Evolutionary conservation across 2,329 filamentous ascomycete genomes (phyloP).

Genomic region (Colletotrichum simmondsii): DNA sequence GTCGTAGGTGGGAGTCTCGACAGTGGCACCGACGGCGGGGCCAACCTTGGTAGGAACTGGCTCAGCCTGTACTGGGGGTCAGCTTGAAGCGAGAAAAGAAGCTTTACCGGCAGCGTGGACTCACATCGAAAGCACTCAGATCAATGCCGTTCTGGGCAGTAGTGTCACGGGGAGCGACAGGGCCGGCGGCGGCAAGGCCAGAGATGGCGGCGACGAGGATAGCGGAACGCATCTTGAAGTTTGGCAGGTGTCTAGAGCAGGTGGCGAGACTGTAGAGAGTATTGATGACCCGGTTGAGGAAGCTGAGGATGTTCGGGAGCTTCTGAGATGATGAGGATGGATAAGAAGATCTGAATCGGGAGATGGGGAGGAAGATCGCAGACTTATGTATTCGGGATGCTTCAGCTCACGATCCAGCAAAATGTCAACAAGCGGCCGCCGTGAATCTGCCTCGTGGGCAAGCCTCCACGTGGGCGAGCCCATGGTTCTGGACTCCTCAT

Average conservation of each 20-base stretch:
- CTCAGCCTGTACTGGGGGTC: not conserved
- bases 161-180: not conserved
- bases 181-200: slow-evolving; percentile 8
- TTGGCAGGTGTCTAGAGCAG: not conserved
- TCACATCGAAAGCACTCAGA: slow-evolving; percentile 17
- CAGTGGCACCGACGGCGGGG: slow-evolving; percentile 8
- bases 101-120: not conserved
- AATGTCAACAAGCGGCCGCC: not conserved
- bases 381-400: not conserved
- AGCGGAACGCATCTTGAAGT: slow-evolving; percentile 11
- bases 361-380: not conserved
- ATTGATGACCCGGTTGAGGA: not conserved
- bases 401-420: not conserved
- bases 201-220: slow-evolving; percentile 15
- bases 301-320: not conserved
- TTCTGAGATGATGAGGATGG: not conserved
- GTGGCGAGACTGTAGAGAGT: not conserved
- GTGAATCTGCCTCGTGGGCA: not conserved
- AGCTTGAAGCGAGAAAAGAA: not conserved
- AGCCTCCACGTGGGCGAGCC: not conserved
- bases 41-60: slow-evolving; percentile 14
- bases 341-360: not conserved
- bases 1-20: slow-evolving; percentile 19
- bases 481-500: not conserved
- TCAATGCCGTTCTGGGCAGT: slow-evolving; percentile 4